Conservation (phyloP, 805 yeast genomes). For the Zygotorulaspora danielsina region DNA sequence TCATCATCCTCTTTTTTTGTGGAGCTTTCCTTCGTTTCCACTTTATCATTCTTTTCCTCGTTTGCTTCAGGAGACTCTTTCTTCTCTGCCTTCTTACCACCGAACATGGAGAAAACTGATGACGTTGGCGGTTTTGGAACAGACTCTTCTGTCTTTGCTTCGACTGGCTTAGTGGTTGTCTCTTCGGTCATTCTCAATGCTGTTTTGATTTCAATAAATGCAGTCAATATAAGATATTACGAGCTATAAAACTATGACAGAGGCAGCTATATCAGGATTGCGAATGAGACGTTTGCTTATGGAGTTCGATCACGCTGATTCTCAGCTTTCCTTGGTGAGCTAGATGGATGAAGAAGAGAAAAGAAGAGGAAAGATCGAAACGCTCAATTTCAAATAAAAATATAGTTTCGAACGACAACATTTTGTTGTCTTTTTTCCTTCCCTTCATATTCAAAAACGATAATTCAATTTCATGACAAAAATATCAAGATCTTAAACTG, state of each 20-base stretch:
- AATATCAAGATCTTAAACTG: no score
- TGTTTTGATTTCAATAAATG: background rate
- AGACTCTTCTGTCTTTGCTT: constrained; percentile 25
- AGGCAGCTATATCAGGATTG: no score
- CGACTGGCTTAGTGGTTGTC: constrained; percentile 18
- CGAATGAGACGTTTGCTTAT: no score
- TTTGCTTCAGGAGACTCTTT: constrained; percentile 37
- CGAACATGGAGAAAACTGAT: constrained; percentile 91
- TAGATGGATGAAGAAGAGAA: background rate
- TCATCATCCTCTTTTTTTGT: constrained; percentile 37
- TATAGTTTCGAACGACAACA: background rate
- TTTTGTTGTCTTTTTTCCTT: no score
- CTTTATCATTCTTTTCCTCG: constrained; percentile 35
- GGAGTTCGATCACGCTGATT: no score
- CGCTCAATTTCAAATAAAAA: no score
- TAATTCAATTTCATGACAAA: no score
- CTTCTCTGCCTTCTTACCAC: constrained; percentile 77
- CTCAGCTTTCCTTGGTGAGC: no score
- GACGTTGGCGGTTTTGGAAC: constrained; percentile 59
- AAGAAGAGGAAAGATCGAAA: constrained; percentile 1
- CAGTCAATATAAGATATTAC: no score
- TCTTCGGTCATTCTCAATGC: constrained; percentile 24
- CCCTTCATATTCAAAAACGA: no score
- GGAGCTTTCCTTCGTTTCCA: constrained; percentile 26
- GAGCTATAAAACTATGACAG: no score